Evolutionary conservation across 2,329 filamentous ascomycete genomes (phyloP).

Genomic region (Macroventuria anomochaeta): DNA sequence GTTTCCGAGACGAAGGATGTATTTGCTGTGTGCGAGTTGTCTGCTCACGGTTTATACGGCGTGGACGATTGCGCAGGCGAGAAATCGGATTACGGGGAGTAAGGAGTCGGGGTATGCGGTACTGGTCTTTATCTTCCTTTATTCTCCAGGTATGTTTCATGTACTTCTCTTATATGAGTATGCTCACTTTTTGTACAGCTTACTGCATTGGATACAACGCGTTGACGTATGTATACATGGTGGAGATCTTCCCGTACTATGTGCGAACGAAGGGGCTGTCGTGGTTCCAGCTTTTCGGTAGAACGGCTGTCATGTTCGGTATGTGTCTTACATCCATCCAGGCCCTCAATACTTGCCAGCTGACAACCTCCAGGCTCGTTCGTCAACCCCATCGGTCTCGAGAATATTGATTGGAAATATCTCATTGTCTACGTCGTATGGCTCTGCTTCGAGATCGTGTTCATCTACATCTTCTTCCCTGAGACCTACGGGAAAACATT

Average conservation of each 20-base stretch:
- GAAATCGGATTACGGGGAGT: slow-evolving; percentile 55
- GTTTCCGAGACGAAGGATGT: slow-evolving; percentile 63
- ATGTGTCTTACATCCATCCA: no score
- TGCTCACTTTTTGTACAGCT: slow-evolving; percentile 37
- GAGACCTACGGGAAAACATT: slow-evolving; percentile 45
- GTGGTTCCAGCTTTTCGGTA: slow-evolving; percentile 68
- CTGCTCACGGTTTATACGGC: slow-evolving; percentile 45
- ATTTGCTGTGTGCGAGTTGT: slow-evolving; percentile 54
- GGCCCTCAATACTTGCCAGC: no score
- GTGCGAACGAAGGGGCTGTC: slow-evolving; percentile 58
- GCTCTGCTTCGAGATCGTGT: slow-evolving; percentile 42
- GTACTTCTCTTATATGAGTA: no score
- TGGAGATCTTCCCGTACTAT: slow-evolving; percentile 59
- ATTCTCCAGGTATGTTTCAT: slow-evolving; percentile 46
- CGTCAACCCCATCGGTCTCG: slow-evolving; percentile 68
- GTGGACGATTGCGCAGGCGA: slow-evolving; percentile 54
- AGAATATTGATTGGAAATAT: slow-evolving; percentile 66
- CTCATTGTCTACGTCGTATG: slow-evolving; percentile 64
- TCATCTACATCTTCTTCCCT: slow-evolving; percentile 47
- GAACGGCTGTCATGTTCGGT: slow-evolving; percentile 65
- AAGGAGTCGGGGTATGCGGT: slow-evolving; percentile 51
- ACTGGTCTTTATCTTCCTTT: slow-evolving; percentile 61
- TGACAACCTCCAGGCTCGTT: slow-evolving; percentile 53
- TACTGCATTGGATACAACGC: slow-evolving; percentile 66
- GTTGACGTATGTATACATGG: slow-evolving; percentile 62